Base-by-base conservation (phyloP, 306 rosid genomes). In the Erythrophleum fordii region DNA sequence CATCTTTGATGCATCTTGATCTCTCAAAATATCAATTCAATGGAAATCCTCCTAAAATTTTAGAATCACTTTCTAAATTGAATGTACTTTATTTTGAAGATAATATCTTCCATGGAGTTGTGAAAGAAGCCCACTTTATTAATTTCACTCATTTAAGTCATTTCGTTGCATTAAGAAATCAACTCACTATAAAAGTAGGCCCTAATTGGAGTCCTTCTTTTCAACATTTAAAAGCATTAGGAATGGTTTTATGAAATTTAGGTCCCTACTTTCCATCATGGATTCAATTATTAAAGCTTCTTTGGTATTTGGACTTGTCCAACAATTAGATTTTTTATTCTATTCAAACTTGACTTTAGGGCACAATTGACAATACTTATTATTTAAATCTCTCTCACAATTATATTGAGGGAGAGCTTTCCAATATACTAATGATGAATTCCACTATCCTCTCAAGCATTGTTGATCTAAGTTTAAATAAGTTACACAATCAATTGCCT, bases 241-340 rank as follows among this genome's bases (percentile, higher is more conserved):
- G 0, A 0, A 13, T 75, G 20, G 4, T 9, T 0, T 80, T 78
- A 5, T 84, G 76, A 78, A n/a, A 69, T 16, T 23, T 76, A 22
- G 87, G 87, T n/a, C 82, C 82, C 0, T 2, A 20, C 7, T 80
- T 80, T 70, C 82, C 87, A 0, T 3, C 8, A 1, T 80, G 87
- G 87, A 51, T 80, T 51, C 78, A 25, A 6, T 67, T 42, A 0
- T 82, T 69, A 51, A 75, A 49, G 71, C 3, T 26, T 42, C 80
- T 80, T 1, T 0, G 0, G 0, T 0, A 0, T 6, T 66, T 84
- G 59, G 25, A 11, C 2, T 5, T 84, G 6, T 55, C 85, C 29
- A 69, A 69, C 35, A 44, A 78, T 1, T 1, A 22, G 0, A 45
- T 78, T 28, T 31, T 4, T 11, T 55, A 34, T 16, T 29, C 13